Evolutionary conservation across 164 flowering plant species (phyloP).

Genomic region (Magnolia kwangsiensis): DNA sequence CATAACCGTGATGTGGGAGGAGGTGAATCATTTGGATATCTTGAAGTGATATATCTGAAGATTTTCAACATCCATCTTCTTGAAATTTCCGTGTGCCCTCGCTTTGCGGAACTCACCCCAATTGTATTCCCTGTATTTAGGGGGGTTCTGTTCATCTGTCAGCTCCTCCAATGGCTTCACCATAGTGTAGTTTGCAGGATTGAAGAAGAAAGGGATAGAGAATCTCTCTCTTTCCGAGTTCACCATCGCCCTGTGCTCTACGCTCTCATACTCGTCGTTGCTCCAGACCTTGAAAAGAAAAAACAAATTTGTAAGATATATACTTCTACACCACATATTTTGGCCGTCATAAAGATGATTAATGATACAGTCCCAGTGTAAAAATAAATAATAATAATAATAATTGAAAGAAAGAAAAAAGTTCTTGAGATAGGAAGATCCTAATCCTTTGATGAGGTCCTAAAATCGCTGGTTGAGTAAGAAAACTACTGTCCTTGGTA

Average conservation of each 20-base stretch:
- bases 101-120: neutral
- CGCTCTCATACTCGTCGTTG: constrained; percentile 7
- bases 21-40: neutral
- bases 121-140: constrained; percentile 2
- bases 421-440: no score
- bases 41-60: constrained; percentile 12
- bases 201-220: constrained; percentile 6
- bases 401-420: no score
- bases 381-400: no score
- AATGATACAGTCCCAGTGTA: no score
- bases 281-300: constrained; percentile 7
- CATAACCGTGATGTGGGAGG: no score
- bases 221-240: constrained; percentile 10
- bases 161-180: constrained; percentile 8
- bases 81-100: constrained; percentile 8
- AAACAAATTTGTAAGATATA: neutral
- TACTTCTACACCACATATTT: neutral
- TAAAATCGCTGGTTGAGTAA: no score
- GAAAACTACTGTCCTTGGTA: no score
- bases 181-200: neutral
- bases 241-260: constrained; percentile 10
- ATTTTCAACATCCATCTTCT: constrained; percentile 6
- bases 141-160: constrained; percentile 5
- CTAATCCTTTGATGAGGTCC: no score
- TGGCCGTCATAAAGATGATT: no score